Evolutionary conservation across 768 basidiomycete species (phyloP), one percentile per base, ranked within the genome.

Genomic region (Boletus rufocinnamomeus): DNA sequence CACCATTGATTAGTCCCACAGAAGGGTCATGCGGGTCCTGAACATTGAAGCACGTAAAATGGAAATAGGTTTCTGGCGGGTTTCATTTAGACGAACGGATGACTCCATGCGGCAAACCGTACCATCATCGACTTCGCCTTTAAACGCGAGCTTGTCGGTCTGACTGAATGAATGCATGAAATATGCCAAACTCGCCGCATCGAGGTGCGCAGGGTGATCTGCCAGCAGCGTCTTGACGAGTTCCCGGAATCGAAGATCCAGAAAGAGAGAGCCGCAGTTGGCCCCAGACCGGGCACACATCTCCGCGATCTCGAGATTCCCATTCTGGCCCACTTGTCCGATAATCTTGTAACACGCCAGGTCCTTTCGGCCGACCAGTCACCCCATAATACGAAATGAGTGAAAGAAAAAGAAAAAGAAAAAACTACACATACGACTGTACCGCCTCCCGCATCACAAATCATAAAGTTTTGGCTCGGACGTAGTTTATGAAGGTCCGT

Each of bases 111-210:
- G 37, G 49, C 6, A 11, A 69, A 81, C 50, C 32, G 4, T 71
- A 89, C 90, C 84, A 67, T 95, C 93, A 68, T 95, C 93, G 19
- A 70, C 68, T 49, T 85, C 78, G 19, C 93, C 93, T 59, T 71
- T 76, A 68, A 91, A 95, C 32, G 80, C 81, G 48, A 93, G 76
- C 72, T 95, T 95, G 69, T 95, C 92, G 13, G 90, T 89, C 74
- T 95, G 91, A 61, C 89, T 88, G 66, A 94, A 95, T 8, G 89
- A 84, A 65, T 92, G 87, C 88, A 89, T 91, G 71, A 93, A 93
- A 76, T 90, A 91, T 6, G 91, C 91, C 66, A 93, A 72, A 62
- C 89, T 91, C 19, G 89, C 86, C 5, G 84, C 76, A 67, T 95
- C 91, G 11, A 94, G 81, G 71, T 95, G 93, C 2, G 82, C 87